These are phyloP conservation scores for Hibiscus trionum DNA, from an alignment of 345 rosid species.

Conservation along the genomic window DNA sequence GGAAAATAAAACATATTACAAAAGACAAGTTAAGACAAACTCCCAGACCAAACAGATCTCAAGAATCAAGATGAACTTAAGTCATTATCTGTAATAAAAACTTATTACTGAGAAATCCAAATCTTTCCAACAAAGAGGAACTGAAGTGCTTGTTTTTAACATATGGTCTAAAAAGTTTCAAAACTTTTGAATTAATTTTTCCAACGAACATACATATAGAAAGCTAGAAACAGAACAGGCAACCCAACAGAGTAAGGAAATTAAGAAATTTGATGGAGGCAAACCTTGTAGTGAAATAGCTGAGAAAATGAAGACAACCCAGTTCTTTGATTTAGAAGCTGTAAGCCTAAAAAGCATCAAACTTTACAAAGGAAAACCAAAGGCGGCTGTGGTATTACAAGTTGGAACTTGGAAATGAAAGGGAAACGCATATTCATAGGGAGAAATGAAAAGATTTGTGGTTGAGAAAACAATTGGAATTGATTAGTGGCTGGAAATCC, in stretches of 20 bases:
- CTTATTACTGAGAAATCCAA: neutral
- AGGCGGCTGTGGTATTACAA: constrained; percentile 9
- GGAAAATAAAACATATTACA: neutral
- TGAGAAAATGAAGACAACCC: constrained; percentile 13
- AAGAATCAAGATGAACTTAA: neutral
- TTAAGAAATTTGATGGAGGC: neutral
- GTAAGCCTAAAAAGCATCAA: neutral
- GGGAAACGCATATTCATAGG: neutral
- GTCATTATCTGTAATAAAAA: neutral
- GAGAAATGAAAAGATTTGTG: constrained; percentile 18
- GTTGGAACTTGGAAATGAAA: neutral
- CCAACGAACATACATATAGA: neutral
- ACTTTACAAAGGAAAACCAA: neutral
- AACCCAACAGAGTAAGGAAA: neutral
- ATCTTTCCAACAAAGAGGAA: neutral
- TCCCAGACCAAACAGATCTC: neutral
- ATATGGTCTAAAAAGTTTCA: neutral
- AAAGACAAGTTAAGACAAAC: neutral
- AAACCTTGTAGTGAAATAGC: constrained; percentile 9
- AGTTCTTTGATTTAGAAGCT: neutral
- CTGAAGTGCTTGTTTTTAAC: neutral
- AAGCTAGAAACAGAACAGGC: neutral
- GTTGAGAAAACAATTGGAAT: constrained; percentile 22
- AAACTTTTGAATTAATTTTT: neutral
- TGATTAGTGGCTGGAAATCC: constrained; percentile 33